Evolutionary conservation across 495 filamentous ascomycete species (phyloP), one percentile per base, ranked within the genome.

Genomic region (Echria macrotheca): DNA sequence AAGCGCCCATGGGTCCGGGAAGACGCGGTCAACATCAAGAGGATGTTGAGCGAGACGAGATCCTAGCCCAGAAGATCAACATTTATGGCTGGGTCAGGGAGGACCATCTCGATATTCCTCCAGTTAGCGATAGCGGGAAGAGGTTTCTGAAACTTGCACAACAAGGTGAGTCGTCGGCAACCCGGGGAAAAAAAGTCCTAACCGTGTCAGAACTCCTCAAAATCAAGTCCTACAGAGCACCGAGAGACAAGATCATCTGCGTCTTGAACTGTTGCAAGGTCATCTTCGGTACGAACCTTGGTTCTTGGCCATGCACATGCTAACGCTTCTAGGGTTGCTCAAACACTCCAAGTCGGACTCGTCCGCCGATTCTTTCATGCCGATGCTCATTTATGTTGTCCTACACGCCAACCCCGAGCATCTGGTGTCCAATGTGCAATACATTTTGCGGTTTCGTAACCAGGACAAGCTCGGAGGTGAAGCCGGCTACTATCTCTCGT

Each of bases 181-280:
- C 17, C 41, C 41, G 50, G 11, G 37, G 10, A 8, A 2, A n/a
- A 12, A 15, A 23, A 5, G 28, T 19, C 38, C 56, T 62, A 61
- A 80, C 50, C 61, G 12, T 9, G 29, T 11, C 61, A 88, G 94
- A 99, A 65, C 69, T 99, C 28, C 66, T 89, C 12, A 99, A 99
- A 66, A 94, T 99, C 49, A 95, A 89, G 58, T 91, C 84, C 11
- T 99, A 99, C 61, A 81, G 94, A 48, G 93, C 93, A 9, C 93
- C 93, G 10, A 76, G 93, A 61, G 93, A 99, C 69, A 99, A 99
- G 67, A 89, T 99, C 15, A 97, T 99, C 37, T 97, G 93, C 66
- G 87, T 97, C 43, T 69, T 99, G 37, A 99, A 99, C 69, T 95
- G 90, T 69, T 99, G 93, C 77, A 99, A 99, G 66, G 93, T 99